Base-by-base conservation (phyloP, 75 land plant genomes). In the Selaginella moellendorffii region DNA sequence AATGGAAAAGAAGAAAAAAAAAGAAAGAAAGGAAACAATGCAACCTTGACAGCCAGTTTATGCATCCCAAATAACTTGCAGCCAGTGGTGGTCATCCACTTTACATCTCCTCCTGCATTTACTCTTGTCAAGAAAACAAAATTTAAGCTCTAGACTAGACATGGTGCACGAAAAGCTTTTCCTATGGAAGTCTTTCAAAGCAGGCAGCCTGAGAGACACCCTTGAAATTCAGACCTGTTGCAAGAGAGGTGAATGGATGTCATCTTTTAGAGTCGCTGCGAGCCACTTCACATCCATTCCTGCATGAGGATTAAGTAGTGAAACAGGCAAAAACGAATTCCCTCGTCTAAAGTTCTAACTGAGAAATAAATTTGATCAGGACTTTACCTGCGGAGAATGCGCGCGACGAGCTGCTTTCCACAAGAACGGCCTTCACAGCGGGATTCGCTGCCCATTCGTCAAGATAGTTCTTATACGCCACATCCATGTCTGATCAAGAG, bases 271-370 rank as follows among this genome's bases (percentile, higher is more conserved):
- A 70, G 84, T 85, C 58, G 93, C 95, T 74, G 76, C 97, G 61
- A 87, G 81, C 62, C 93, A 84, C 69, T 90, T 90, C 60, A 90
- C 82, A 79, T 90, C 97, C 97, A 90, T 90, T 54, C 97, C 97
- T 90, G 97, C 97, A 84, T 65, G 56, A 30, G 54, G 24, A 54
- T 56, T 19, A 66, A 56, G n/a, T n/a, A n/a, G n/a, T n/a, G n/a
- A n/a, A n/a, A n/a, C n/a, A n/a, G n/a, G 66, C 61, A 60, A 59
- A 75, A 75, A 52, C 21, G 52, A 10, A 25, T 64, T 28, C 54
- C 27, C 73, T 73, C 23, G 53, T 62, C 42, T 8, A 63, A 17
- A 30, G 36, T 27, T 53, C 19, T 31, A 30, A 2, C 56, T 0
- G 12, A 27, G 28, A 53, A 53, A 63, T 1, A n/a, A 46, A 10